Percentiles rank a stretch among this genome's conserved stretches.
Evolutionary conservation across 2,329 filamentous ascomycete species (phyloP).

Genomic region (Fusarium odoratissimum): DNA sequence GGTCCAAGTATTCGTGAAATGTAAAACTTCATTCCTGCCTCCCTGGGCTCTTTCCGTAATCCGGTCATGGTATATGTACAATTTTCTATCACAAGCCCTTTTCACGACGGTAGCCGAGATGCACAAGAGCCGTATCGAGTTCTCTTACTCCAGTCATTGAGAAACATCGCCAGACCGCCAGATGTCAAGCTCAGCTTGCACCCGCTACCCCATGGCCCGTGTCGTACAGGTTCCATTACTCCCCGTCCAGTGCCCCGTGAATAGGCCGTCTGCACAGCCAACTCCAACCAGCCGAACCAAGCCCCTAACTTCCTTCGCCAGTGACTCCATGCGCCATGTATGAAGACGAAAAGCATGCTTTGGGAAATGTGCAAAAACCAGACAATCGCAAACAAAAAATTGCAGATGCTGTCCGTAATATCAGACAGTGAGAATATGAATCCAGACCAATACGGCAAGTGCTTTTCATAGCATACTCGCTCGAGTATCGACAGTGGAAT

Average conservation of each 20-base stretch:
- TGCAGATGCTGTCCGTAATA: slow-evolving; percentile 41
- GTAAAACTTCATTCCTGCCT: slow-evolving; percentile 48
- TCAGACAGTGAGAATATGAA: slow-evolving; percentile 47
- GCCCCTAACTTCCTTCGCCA: slow-evolving; percentile 51
- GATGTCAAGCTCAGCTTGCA: slow-evolving; percentile 44
- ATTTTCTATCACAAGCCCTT: slow-evolving; percentile 49
- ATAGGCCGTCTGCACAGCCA: slow-evolving; percentile 47
- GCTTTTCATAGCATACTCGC: slow-evolving; percentile 26
- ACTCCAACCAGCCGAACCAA: slow-evolving; percentile 54
- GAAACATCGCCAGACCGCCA: slow-evolving; percentile 29
- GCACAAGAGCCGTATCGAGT: slow-evolving; percentile 27
- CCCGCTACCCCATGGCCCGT: slow-evolving; percentile 25
- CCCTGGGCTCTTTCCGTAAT: slow-evolving; percentile 47
- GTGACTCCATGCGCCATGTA: slow-evolving; percentile 57
- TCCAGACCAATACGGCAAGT: slow-evolving; percentile 39
- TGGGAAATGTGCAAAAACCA: slow-evolving; percentile 51
- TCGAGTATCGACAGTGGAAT: slow-evolving; percentile 31
- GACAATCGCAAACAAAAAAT: slow-evolving; percentile 44
- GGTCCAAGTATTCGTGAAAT: slow-evolving; percentile 19
- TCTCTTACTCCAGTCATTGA: slow-evolving; percentile 34
- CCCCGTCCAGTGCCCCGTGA: slow-evolving; percentile 39
- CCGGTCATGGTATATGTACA: slow-evolving; percentile 57
- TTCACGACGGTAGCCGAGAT: slow-evolving; percentile 41
- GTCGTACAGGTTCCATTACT: slow-evolving; percentile 43
- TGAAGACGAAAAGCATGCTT: slow-evolving; percentile 53